Conservation (phyloP, 495 filamentous ascomycete genomes). For the Lophium mytilinum region DNA sequence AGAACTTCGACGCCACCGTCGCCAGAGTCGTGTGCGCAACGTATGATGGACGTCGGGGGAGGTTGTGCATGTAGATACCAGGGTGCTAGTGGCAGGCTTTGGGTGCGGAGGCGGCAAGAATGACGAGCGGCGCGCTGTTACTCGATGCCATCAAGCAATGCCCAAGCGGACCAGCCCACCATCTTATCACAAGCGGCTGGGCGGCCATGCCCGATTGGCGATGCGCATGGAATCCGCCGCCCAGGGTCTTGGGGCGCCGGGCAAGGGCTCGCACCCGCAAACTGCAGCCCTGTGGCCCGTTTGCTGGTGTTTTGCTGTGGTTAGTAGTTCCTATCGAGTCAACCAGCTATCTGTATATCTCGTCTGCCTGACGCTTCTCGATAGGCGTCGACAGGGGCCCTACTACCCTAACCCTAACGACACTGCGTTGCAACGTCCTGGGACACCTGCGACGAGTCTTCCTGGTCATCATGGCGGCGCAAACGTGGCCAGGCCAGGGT, state of each 20-base stretch:
- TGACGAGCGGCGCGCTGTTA: neutral
- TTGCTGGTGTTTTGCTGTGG: neutral
- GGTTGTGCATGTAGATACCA: neutral
- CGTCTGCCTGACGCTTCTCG: neutral
- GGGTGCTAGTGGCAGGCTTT: neutral
- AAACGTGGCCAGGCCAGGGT: no score
- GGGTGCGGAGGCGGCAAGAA: no score
- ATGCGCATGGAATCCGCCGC: neutral
- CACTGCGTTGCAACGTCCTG: no score
- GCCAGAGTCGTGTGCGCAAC: constrained; percentile 6
- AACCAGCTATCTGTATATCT: neutral
- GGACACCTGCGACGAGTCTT: no score
- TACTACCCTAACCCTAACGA: neutral
- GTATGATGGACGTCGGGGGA: neutral
- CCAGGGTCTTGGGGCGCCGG: neutral
- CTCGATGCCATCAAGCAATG: constrained; percentile 4
- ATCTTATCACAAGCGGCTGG: neutral
- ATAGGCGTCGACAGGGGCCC: neutral
- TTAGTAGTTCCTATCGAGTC: neutral
- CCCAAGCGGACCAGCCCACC: neutral
- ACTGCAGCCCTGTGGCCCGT: neutral
- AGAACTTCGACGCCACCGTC: no score
- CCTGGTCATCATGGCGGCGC: no score
- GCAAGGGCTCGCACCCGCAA: neutral
- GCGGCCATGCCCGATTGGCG: neutral